A percentile compares a stretch with the other conserved stretches of the same genome.
phyloP scores from a whole-genome alignment of 192 early-diverging fungal genomes.

The Lunasporangiospora selenospora region DNA sequence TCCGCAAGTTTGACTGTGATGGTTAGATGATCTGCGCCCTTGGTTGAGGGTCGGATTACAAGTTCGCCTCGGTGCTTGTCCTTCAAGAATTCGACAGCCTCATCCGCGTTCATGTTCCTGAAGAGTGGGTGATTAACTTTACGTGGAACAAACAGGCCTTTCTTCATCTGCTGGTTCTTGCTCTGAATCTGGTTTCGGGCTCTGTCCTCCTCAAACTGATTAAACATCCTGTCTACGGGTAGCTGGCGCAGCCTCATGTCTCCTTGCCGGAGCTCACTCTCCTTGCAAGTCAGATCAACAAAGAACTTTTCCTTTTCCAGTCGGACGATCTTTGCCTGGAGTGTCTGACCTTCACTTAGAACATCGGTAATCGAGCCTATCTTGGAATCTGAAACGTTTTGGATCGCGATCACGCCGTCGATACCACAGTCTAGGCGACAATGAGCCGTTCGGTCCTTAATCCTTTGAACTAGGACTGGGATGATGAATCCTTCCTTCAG shows the following conservation, averaged over 20 bases:
- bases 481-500: conserved; percentile 71
- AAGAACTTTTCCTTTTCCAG: conserved; percentile 80
- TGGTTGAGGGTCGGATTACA: conserved; percentile 91
- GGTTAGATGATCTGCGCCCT: conserved; percentile 86
- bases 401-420: conserved; percentile 82
- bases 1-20: conserved; percentile 95
- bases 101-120: conserved; percentile 71
- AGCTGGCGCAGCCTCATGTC: conserved; percentile 52
- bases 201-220: conserved; percentile 49
- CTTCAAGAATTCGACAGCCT: conserved; percentile 78
- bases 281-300: conserved; percentile 77
- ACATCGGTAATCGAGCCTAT: conserved; percentile 64
- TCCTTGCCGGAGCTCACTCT: conserved; percentile 60
- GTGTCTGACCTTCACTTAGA: conserved; percentile 69
- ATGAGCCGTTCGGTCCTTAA: conserved; percentile 78
- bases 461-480: conserved; percentile 70
- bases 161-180: conserved; percentile 17
- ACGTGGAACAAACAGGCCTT: conserved; percentile 49
- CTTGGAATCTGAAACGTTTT: conserved; percentile 63
- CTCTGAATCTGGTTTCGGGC: conserved; percentile 37
- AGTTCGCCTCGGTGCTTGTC: conserved; percentile 72
- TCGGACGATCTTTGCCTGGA: conserved; percentile 79
- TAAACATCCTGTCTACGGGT: conserved; percentile 63
- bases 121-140: conserved; percentile 88
- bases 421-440: conserved; percentile 80